Evolutionary conservation across 2,329 filamentous ascomycete genomes (phyloP).

Genomic region (Pseudocercospora fuligena): DNA sequence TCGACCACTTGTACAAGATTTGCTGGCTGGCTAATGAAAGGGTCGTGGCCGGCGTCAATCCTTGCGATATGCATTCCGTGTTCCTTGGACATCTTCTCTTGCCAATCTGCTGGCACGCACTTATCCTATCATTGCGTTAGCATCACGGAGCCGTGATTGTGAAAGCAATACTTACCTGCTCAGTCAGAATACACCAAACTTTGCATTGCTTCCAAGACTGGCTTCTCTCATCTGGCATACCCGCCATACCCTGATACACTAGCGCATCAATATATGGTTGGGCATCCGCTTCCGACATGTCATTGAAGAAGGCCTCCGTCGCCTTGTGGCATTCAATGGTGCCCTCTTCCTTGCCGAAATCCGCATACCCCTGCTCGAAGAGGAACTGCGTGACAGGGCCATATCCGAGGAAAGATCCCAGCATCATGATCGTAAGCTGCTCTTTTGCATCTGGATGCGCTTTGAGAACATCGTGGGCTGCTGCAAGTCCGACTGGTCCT

Average conservation of each 20-base stretch:
- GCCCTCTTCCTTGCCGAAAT: background rate
- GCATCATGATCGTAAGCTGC: background rate
- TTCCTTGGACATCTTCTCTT: background rate
- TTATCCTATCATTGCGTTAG: background rate
- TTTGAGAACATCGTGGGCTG: background rate
- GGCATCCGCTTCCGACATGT: background rate
- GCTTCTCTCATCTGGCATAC: background rate
- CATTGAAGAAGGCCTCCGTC: background rate
- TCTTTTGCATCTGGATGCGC: background rate
- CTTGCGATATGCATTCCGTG: background rate
- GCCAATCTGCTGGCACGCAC: background rate
- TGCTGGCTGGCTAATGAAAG: background rate
- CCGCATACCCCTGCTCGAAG: background rate
- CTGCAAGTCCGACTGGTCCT: background rate
- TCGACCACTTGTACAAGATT: background rate
- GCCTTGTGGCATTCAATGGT: background rate
- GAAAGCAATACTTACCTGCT: background rate
- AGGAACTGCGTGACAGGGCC: background rate
- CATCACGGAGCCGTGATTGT: too few relatives aligned
- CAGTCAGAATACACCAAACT: background rate
- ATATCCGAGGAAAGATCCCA: background rate
- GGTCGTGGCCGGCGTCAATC: background rate
- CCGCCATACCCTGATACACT: background rate
- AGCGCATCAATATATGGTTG: background rate
- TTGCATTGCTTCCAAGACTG: background rate